Evolutionary conservation across 129 eudicot species (phyloP).

Genomic region (Pittosporum tobira): DNA sequence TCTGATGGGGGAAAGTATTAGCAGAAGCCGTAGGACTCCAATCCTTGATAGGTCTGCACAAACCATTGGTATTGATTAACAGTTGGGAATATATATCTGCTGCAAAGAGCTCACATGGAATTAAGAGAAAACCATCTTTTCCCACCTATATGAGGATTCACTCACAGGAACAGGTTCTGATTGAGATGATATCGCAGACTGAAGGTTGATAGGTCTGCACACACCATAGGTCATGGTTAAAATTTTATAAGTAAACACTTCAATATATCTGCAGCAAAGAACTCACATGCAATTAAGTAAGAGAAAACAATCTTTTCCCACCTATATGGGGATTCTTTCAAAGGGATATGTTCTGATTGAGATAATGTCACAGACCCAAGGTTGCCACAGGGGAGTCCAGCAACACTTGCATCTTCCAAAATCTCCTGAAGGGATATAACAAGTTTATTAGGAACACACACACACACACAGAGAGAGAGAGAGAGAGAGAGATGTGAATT

Average conservation of each 20-base stretch:
- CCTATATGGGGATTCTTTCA: conserved; percentile 28
- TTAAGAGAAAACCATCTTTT: neutral
- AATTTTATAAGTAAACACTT: too few relatives aligned
- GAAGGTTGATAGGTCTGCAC: too few relatives aligned
- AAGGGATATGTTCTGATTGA: conserved; percentile 45
- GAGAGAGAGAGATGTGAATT: neutral
- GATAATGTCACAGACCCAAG: conserved; percentile 38
- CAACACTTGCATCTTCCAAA: conserved; percentile 30
- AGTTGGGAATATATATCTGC: neutral
- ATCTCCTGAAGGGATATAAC: conserved; percentile 38
- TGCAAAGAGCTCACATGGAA: conserved; percentile 6
- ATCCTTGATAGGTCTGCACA: conserved; percentile 41
- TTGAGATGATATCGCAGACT: conserved; percentile 46
- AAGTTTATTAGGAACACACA: conserved; percentile 1
- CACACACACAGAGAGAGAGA: conserved; percentile 5
- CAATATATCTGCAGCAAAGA: neutral
- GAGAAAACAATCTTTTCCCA: conserved; percentile 3
- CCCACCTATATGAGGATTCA: conserved; percentile 34
- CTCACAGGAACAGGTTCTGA: conserved; percentile 38
- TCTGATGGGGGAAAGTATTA: conserved; percentile 20
- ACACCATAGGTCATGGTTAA: too few relatives aligned
- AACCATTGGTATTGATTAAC: conserved; percentile 7
- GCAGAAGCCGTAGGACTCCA: conserved; percentile 27
- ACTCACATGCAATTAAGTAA: conserved; percentile 11
- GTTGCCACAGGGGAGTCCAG: conserved; percentile 24